Evolutionary conservation across 306 rosid genomes (phyloP).

Genomic region (Glycyrrhiza uralensis): DNA sequence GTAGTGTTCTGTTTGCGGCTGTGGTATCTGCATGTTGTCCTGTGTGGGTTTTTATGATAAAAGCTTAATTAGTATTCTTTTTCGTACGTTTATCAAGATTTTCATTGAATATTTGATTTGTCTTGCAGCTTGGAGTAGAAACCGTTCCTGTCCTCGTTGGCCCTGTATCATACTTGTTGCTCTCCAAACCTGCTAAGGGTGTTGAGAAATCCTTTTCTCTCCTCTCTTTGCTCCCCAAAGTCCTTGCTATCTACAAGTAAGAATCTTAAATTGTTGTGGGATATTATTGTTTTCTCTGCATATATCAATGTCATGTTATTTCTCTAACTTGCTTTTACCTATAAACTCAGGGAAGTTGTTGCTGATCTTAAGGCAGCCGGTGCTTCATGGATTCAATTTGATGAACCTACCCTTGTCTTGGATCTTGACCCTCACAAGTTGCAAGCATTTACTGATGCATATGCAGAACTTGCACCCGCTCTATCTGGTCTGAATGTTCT

Average conservation of each 20-base stretch:
- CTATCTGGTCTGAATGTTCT: constrained; percentile 72
- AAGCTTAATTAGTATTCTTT: not conserved
- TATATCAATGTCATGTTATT: not conserved
- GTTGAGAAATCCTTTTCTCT: constrained; percentile 73
- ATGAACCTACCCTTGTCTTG: constrained; percentile 82
- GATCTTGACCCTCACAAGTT: constrained; percentile 80
- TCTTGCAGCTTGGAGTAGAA: constrained; percentile 76
- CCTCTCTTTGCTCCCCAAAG: constrained; percentile 72
- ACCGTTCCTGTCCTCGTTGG: constrained; percentile 83
- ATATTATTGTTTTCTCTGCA: not conserved
- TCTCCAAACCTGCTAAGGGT: constrained; percentile 89
- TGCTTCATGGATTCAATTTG: constrained; percentile 84
- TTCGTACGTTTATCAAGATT: not conserved
- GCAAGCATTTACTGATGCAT: constrained; percentile 74
- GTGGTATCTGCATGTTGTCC: not conserved
- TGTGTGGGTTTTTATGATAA: constrained; percentile 1
- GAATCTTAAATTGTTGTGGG: not conserved
- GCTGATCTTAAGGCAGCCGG: constrained; percentile 93
- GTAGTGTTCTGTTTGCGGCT: not conserved
- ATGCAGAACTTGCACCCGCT: constrained; percentile 59
- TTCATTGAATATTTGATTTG: constrained; percentile 16
- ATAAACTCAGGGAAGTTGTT: constrained; percentile 66
- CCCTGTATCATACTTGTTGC: constrained; percentile 86
- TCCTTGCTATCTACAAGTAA: constrained; percentile 84
- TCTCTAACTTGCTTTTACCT: constrained; percentile 20